These are phyloP conservation scores for Dryadomyces quercus-mongolicae DNA, from an alignment of 2,329 filamentous ascomycete species.

Conservation along the genomic window DNA sequence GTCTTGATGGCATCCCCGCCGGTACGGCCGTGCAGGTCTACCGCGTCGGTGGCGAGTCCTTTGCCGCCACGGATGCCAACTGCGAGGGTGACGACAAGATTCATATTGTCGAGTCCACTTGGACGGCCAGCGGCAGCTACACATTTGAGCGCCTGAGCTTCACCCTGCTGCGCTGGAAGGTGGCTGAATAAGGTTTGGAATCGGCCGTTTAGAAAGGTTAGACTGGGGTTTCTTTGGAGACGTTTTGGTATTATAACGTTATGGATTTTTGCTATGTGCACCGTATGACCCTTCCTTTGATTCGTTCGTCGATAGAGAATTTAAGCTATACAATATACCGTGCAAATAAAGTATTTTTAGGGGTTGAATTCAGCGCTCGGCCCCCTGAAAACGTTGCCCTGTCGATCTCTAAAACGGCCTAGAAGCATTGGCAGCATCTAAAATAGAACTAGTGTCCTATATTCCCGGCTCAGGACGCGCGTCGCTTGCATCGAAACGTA, in stretches of 20 bases:
- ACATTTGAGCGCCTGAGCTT: constrained; percentile 2
- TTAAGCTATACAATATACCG: no score
- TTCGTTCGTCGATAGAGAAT: no score
- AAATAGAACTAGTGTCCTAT: not conserved
- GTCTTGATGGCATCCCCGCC: not conserved
- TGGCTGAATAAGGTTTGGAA: not conserved
- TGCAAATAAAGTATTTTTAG: not conserved
- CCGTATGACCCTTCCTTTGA: no score
- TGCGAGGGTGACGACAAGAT: constrained; percentile 1
- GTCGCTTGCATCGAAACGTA: not conserved
- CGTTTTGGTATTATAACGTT: no score
- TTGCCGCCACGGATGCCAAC: constrained; percentile 2
- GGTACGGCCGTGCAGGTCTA: constrained; percentile 3
- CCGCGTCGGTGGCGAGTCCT: constrained; percentile 1
- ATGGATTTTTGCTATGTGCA: no score
- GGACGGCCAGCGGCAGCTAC: not conserved
- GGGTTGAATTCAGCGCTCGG: not conserved
- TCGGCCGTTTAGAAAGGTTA: not conserved
- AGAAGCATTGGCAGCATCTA: not conserved
- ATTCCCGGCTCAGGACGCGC: not conserved
- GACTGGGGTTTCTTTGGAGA: no score
- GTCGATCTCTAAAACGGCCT: no score
- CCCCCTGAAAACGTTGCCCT: not conserved
- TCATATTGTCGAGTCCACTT: constrained; percentile 1
- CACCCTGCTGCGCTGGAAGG: constrained; percentile 2